Evolutionary conservation across 148 eudicot species (phyloP).

Genomic region (Nyssa sinensis): DNA sequence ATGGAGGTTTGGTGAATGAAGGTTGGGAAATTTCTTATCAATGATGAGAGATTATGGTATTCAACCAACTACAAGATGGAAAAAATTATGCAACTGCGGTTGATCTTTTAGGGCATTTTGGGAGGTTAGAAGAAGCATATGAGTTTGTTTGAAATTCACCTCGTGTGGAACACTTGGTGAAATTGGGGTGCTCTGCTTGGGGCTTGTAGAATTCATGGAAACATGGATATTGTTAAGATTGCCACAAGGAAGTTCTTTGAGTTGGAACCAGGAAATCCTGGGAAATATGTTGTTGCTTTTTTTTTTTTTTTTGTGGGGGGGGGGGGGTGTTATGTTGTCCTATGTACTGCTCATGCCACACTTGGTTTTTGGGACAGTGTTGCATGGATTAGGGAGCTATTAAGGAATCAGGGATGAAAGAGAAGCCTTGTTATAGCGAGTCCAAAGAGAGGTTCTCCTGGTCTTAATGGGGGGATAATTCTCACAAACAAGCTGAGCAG

Average conservation of each 20-base stretch:
- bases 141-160: constrained; percentile 55
- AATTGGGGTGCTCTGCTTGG: constrained; percentile 89
- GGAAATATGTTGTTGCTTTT: no score
- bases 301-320: no score
- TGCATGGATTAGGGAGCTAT: constrained; percentile 61
- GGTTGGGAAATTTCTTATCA: constrained; percentile 63
- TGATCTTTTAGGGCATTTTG: constrained; percentile 82
- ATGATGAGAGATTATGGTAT: constrained; percentile 70
- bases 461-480: constrained; percentile 70
- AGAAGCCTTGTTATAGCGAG: constrained; percentile 78
- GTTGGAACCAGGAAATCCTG: constrained; percentile 68
- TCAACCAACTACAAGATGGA: constrained; percentile 55
- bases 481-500: constrained; percentile 47
- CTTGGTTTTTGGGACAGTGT: constrained; percentile 62
- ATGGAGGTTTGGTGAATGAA: constrained; percentile 82
- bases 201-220: constrained; percentile 73
- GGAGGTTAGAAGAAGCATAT: constrained; percentile 76
- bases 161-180: constrained; percentile 51
- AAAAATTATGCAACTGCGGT: constrained; percentile 80
- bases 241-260: constrained; percentile 60
- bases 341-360: constrained; percentile 66
- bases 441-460: constrained; percentile 51
- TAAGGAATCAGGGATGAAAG: constrained; percentile 62
- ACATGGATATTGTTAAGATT: constrained; percentile 55
- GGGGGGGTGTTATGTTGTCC: no score